Evolutionary conservation across 2,329 filamentous ascomycete genomes (phyloP), one percentile per base, ranked within the genome.

Genomic region (Colletotrichum lindemuthianum): DNA sequence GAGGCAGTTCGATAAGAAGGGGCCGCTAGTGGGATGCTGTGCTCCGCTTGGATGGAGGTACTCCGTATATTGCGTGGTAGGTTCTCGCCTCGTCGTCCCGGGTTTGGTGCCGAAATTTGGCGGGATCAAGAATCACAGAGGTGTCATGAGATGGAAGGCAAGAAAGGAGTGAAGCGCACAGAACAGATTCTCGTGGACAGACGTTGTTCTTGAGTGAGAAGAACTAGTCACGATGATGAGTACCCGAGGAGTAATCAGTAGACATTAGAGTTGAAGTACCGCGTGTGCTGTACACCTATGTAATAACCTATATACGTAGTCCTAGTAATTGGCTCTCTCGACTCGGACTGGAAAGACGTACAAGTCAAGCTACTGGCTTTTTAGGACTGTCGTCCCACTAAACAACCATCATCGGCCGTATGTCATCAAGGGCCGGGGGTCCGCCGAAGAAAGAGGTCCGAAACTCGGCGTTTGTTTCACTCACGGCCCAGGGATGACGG

Each of bases 401-500:
- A 40, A 10, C 37, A 9, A 13, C 37, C 37, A 24, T 24, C 24
- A 24, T 24, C 24, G 24, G 24, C 24, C 24, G 24, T 5, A 24
- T 24, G 24, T 24, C 5, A 24, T 4, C 24, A 24, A 24, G 24
- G 24, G 24, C 24, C 24, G 24, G 24, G 24, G 24, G 24, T 24
- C 24, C 24, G 24, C 24, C 24, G 40, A 34, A 32, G 13, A 40
- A 16, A 8, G 32, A 48, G 37, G 58, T 55, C 63, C 63, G 63
- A 61, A 63, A 65, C 63, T 56, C 58, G 63, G 63, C 34, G 36
- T 41, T 51, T 57, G 63, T 65, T 65, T 65, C 63, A 65, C 24
- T 45, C 40, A 49, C 60, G 37, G 39, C 34, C 34, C 16, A 40
- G 8, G 40, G 57, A 24, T 50, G 24, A 40, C 43, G 15, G 24